These are phyloP conservation scores for Starmerella gropengiesseri DNA, from an alignment of 805 yeast genomes.

Conservation along the genomic window DNA sequence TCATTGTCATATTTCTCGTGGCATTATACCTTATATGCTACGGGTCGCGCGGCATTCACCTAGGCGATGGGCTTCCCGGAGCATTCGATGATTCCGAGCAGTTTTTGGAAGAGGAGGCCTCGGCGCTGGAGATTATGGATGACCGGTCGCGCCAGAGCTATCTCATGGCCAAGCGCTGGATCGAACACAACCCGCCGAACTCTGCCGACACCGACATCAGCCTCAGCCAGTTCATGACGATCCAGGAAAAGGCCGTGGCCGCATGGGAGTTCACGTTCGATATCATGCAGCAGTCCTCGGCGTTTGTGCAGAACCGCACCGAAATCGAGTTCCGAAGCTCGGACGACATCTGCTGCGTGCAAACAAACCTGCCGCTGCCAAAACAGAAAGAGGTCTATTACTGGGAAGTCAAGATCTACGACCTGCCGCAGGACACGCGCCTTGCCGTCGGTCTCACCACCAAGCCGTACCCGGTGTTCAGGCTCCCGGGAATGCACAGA, in stretches of 20 bases:
- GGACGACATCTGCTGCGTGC: constrained; percentile 49
- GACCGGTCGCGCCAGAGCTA: constrained; percentile 45
- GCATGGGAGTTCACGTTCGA: constrained; percentile 75
- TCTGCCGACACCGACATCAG: constrained; percentile 34
- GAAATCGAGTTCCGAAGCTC: constrained; percentile 38
- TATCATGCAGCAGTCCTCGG: constrained; percentile 42
- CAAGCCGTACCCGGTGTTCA: constrained; percentile 84
- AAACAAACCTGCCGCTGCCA: constrained; percentile 79
- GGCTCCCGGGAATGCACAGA: constrained; percentile 84
- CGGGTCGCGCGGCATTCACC: constrained; percentile 26
- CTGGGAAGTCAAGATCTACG: constrained; percentile 77
- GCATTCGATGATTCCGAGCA: constrained; percentile 53
- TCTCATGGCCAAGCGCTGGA: constrained; percentile 47
- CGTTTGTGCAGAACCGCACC: constrained; percentile 51
- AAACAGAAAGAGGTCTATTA: constrained; percentile 74
- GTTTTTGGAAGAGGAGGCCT: constrained; percentile 50
- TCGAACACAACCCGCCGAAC: constrained; percentile 35
- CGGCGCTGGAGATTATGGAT: constrained; percentile 52
- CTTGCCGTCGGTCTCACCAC: constrained; percentile 73
- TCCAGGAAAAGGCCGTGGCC: constrained; percentile 76
- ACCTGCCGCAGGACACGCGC: constrained; percentile 39
- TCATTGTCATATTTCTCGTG: constrained; percentile 12
- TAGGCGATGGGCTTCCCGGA: constrained; percentile 41
- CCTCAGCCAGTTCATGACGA: constrained; percentile 50
- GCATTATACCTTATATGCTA: constrained; percentile 14